A percentile compares a stretch with the other conserved stretches of the same genome.
These are phyloP conservation scores for Lentinula sp. DNA, from an alignment of 768 basidiomycete species.

Conservation along the genomic window DNA sequence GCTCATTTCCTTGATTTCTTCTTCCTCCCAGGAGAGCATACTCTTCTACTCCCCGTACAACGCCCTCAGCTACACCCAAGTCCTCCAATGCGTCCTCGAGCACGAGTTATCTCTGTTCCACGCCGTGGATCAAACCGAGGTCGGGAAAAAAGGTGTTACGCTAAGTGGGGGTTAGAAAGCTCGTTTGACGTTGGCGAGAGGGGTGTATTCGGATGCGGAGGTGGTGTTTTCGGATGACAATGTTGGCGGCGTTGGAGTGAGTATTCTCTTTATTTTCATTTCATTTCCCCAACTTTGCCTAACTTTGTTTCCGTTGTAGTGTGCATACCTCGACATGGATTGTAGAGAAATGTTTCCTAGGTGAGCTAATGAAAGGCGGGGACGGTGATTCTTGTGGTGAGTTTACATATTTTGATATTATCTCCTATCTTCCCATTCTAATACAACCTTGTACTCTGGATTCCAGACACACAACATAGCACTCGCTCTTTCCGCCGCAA, in stretches of 20 bases:
- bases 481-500: constrained; percentile 45
- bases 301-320: background rate
- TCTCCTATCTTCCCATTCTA: background rate
- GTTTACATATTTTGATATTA: background rate
- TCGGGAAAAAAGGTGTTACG: constrained; percentile 52
- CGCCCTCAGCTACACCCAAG: constrained; percentile 31
- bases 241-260: constrained; percentile 32
- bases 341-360: constrained; percentile 41
- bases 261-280: constrained; percentile 23
- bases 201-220: constrained; percentile 36
- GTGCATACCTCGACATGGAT: constrained; percentile 50
- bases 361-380: constrained; percentile 33
- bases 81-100: constrained; percentile 32
- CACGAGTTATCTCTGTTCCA: constrained; percentile 37
- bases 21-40: constrained; percentile 29
- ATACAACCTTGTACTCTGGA: too few species aligned
- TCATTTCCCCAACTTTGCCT: constrained; percentile 31
- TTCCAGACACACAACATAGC: constrained; percentile 41
- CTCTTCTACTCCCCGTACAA: constrained; percentile 35
- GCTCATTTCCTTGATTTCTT: background rate
- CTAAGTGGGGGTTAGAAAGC: constrained; percentile 37
- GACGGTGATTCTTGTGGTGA: constrained; percentile 40
- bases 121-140: constrained; percentile 36
- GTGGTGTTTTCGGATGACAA: constrained; percentile 41
- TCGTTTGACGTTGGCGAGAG: constrained; percentile 37